Evolutionary conservation across 2,329 filamentous ascomycete species (phyloP), one percentile per base, ranked within the genome.

Genomic region (Claviceps cyperi): DNA sequence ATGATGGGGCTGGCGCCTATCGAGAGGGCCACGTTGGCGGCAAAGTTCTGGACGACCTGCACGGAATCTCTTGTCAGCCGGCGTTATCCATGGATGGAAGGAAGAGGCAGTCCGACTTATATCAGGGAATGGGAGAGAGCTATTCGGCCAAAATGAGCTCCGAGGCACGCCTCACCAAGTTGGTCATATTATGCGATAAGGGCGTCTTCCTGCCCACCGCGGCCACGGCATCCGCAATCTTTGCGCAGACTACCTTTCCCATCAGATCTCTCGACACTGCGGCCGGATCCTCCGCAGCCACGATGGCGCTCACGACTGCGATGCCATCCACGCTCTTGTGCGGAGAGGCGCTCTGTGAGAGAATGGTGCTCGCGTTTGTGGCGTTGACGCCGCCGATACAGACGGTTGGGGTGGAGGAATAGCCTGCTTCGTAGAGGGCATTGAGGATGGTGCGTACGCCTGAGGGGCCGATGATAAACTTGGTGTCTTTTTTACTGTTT

Each of bases 101-200:
- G 28, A 32, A 11, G 28, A 32, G 9, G 28, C 28, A 11, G 28
- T 32, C 28, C 4, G 28, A 32, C 28, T 32, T 32, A 1, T 32
- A 32, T 11, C 28, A 32, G 9, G 38, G 15, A 39, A 4, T 13
- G 7, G n/a, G 15, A 6, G n/a, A 39, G 15, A n/a, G 9, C 4
- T n/a, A 17, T 17, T 17, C 15, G 4, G 17, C 9, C 32, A 9
- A 15, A 14, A 24, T 17, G 5, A 32, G 1, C 8, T 7, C 45
- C 14, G 35, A 21, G 9, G 35, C 43, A 28, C 32, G 21, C 7
- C 62, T 47, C 55, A 72, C 91, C 48, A 90, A 75, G 64, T 97
- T 97, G 49, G 92, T 97, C 87, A 97, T 97, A 68, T 95, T 96
- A 68, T 97, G 91, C 47, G 84, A 85, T 21, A 97, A 74, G 0